phyloP scores from a whole-genome alignment of 257 asterid genomes.

The Lavandula angustifolia region DNA sequence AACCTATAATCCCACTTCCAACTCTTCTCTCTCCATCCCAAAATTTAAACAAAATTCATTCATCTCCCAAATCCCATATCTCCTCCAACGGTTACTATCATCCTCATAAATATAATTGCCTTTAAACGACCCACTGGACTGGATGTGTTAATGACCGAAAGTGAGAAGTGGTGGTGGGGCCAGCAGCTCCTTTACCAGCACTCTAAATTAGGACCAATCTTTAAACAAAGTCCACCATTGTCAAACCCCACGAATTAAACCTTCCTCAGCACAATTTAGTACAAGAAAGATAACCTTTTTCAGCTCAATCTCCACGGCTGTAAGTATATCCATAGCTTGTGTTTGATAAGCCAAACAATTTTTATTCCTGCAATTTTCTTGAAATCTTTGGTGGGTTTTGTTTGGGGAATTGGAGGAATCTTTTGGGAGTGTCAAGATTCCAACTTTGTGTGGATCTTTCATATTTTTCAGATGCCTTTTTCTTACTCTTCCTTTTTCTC shows the following conservation, averaged over 20 bases:
- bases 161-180: conserved; percentile 46
- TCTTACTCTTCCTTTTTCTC: background rate
- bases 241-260: conserved; percentile 30
- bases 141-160: conserved; percentile 14
- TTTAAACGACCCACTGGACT: no score
- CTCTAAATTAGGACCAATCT: conserved; percentile 30
- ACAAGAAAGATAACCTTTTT: conserved; percentile 2
- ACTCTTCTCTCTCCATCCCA: no score
- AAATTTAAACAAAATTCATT: no score
- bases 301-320: conserved; percentile 35
- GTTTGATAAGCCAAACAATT: background rate
- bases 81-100: no score
- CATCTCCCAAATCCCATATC: no score
- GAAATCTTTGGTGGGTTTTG: conserved; percentile 32
- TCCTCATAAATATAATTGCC: no score
- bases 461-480: background rate
- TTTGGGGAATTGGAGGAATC: background rate
- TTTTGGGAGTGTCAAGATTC: conserved; percentile 24
- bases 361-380: conserved; percentile 8
- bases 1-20: no score
- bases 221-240: conserved; percentile 21
- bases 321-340: conserved; percentile 34
- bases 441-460: conserved; percentile 20
- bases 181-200: conserved; percentile 32
- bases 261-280: conserved; percentile 22